Percentiles rank a stretch among this genome's conserved stretches.
phyloP scores from a whole-genome alignment of 2,329 filamentous ascomycete species.

The Epichloe brachyelytri region DNA sequence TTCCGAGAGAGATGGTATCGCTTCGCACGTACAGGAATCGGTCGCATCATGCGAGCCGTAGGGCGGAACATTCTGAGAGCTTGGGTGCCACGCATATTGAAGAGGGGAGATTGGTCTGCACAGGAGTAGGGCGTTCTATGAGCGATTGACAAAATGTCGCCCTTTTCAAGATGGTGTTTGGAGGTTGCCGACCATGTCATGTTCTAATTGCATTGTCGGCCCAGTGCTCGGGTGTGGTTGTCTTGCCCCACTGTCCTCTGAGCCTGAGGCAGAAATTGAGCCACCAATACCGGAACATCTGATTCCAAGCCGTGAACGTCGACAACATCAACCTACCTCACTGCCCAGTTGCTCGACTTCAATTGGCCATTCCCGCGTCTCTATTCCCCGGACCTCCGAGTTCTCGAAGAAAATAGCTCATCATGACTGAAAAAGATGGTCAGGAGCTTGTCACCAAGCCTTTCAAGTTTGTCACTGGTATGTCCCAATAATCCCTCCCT shows the following conservation, averaged over 20 bases:
- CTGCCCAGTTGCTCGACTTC: conserved; percentile 3
- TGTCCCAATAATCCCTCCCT: conserved; percentile 32
- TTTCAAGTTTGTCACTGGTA: conserved; percentile 99
- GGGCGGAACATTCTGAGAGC: conserved; percentile 55
- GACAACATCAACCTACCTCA: conserved; percentile 16
- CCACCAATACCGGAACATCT: conserved; percentile 25
- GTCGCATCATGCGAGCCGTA: conserved; percentile 52
- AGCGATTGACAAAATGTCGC: conserved; percentile 20
- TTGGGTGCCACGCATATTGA: conserved; percentile 53
- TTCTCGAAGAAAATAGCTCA: conserved; percentile 30
- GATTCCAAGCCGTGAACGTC: conserved; percentile 26
- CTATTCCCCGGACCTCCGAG: conserved; percentile 11
- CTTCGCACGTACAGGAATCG: conserved; percentile 50
- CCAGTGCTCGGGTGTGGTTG: conserved; percentile 19
- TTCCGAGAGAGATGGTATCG: conserved; percentile 3
- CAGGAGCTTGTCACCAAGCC: conserved; percentile 81
- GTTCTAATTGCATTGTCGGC: conserved; percentile 21
- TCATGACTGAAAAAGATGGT: conserved; percentile 80
- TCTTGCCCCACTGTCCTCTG: conserved; percentile 23
- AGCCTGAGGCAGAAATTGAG: conserved; percentile 27
- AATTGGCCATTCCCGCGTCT: conserved; percentile 13
- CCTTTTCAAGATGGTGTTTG: conserved; percentile 15
- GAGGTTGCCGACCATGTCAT: conserved; percentile 22
- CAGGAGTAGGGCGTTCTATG: conserved; percentile 13
- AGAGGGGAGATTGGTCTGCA: conserved; percentile 1